Percentiles rank a stretch among this genome's conserved stretches.
Evolutionary conservation across 768 basidiomycete species (phyloP).

Genomic region (Zangia roseola): DNA sequence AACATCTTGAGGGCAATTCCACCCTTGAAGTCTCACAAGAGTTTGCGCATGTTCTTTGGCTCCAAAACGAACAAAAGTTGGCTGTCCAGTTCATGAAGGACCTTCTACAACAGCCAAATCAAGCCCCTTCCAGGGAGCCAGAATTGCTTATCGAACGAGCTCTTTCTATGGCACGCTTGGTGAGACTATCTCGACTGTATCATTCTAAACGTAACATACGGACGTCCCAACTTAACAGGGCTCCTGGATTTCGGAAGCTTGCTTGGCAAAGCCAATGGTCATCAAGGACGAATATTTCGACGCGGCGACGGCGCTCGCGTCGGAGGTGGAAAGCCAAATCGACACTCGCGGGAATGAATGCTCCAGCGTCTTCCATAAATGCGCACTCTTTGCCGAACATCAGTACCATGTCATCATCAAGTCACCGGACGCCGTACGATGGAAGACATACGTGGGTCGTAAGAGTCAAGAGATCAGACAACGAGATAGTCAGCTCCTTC

Average conservation of each 20-base stretch:
- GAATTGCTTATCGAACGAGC: conserved; percentile 32
- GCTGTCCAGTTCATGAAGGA: conserved; percentile 73
- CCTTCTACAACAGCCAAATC: conserved; percentile 21
- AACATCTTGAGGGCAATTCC: conserved; percentile 48
- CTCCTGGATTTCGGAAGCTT: conserved; percentile 86
- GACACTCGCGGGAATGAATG: conserved; percentile 29
- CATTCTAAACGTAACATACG: not conserved
- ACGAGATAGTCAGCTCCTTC: conserved; percentile 38
- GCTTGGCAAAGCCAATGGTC: conserved; percentile 70
- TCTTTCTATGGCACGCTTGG: conserved; percentile 62
- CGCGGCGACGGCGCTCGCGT: conserved; percentile 46
- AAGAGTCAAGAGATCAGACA: conserved; percentile 69
- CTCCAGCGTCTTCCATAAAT: conserved; percentile 72
- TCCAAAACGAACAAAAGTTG: conserved; percentile 77
- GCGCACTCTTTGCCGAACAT: conserved; percentile 84
- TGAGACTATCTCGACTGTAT: conserved; percentile 32
- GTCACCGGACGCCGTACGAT: conserved; percentile 67
- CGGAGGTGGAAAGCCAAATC: conserved; percentile 21
- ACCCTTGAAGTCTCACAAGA: conserved; percentile 68
- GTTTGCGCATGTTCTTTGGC: conserved; percentile 89
- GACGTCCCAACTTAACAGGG: conserved; percentile 51
- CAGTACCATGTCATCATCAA: conserved; percentile 74
- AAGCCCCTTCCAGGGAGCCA: conserved; percentile 9
- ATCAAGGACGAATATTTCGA: conserved; percentile 73
- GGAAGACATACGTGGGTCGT: conserved; percentile 69